phyloP scores from a whole-genome alignment of 768 basidiomycete genomes.

The Lentinus brumalis region DNA sequence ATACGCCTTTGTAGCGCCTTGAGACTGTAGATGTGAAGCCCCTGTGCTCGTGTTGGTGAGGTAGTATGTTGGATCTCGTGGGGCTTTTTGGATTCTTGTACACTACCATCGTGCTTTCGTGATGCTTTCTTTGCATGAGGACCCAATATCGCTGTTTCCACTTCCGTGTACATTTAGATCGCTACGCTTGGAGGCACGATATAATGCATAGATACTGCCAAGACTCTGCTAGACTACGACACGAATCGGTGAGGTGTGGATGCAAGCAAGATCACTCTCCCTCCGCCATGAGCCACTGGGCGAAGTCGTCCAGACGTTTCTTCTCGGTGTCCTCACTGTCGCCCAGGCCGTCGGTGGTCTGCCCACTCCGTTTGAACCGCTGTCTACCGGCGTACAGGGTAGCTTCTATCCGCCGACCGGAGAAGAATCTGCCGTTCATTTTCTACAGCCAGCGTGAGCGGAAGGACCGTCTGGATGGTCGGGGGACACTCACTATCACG shows the following conservation, averaged over 20 bases:
- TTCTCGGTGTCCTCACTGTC: slow-evolving; percentile 77
- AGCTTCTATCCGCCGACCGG: slow-evolving; percentile 81
- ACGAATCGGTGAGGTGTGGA: slow-evolving; percentile 4
- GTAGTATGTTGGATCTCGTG: not conserved
- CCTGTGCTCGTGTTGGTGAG: slow-evolving; percentile 61
- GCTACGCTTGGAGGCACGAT: not conserved
- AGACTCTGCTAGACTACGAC: slow-evolving; percentile 10
- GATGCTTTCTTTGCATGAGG: slow-evolving; percentile 1
- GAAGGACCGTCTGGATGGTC: not conserved
- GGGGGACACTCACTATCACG: slow-evolving; percentile 59
- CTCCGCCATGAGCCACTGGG: slow-evolving; percentile 82
- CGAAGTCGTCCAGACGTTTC: slow-evolving; percentile 85
- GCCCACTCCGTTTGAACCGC: slow-evolving; percentile 75
- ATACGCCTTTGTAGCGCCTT: slow-evolving; percentile 52
- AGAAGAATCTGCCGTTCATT: slow-evolving; percentile 95
- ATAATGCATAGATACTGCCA: slow-evolving; percentile 10
- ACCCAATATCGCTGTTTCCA: not conserved
- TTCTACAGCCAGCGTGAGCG: slow-evolving; percentile 49
- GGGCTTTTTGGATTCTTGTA: not conserved
- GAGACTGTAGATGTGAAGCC: slow-evolving; percentile 72
- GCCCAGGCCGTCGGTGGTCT: slow-evolving; percentile 55
- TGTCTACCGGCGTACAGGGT: slow-evolving; percentile 81
- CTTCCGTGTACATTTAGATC: slow-evolving; percentile 4
- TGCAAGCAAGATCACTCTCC: slow-evolving; percentile 49
- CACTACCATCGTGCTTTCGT: slow-evolving; percentile 11